Evolutionary conservation across 306 rosid genomes (phyloP), one percentile per base, ranked within the genome.

Genomic region (Ochetophila trinervis): DNA sequence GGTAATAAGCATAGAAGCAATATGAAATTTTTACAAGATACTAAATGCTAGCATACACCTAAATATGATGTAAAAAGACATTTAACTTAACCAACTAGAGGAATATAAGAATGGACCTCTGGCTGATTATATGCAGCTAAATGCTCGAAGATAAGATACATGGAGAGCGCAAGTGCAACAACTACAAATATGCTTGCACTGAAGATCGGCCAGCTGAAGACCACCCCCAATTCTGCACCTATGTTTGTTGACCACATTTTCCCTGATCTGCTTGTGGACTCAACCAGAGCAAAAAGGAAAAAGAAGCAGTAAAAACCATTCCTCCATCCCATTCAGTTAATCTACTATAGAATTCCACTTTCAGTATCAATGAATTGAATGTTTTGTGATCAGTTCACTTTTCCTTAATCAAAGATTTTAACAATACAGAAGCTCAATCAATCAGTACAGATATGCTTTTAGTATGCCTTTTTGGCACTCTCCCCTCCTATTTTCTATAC

Each of bases 81-180:
- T 44, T 20, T 9, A 50, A 65, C 36, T 22, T 20, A 78, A 57
- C 70, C 22, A 76, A 52, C 37, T 40, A 37, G 58, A 72, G 45
- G 66, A 70, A 58, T 49, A 42, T 6, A 60, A 57, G 62, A 71
- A 60, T 56, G 55, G 18, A 94, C 99, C 99, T 94, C 99, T 2
- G 99, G 99, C 68, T 90, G 97, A 80, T 94, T 94, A 76, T 94
- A 94, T 63, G 88, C 83, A 73, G 95, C 87, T 78, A 94, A 82
- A 74, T 94, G 97, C 87, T 94, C 91, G 2, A 90, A 83, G 72
- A 90, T 94, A 62, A 94, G 87, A 84, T 81, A 88, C 80, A 75
- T 86, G 68, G 99, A 94, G 78, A 94, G 95, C 58, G 90, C 57
- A 62, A 94, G 79, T 53, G 99, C 90, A 74, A 85, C 84, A 19